phyloP scores from a whole-genome alignment of 1,284 basidiomycete species.

The Amylostereum areolatum region DNA sequence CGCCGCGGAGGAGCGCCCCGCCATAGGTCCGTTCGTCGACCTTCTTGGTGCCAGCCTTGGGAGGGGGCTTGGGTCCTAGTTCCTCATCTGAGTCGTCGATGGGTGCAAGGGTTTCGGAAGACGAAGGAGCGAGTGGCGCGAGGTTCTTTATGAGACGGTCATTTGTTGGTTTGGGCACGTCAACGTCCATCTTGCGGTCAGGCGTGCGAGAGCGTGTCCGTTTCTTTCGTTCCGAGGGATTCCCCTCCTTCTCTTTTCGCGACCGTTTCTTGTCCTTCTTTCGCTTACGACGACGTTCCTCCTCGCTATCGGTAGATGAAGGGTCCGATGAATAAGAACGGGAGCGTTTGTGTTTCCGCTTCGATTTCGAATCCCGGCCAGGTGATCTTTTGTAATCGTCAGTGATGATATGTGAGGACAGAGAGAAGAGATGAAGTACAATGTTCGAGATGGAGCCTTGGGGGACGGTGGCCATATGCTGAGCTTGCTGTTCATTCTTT shows the following conservation, averaged over 20 bases:
- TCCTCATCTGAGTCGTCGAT: slow-evolving; percentile 41
- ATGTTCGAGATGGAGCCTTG: slow-evolving; percentile 49
- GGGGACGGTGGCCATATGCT: slow-evolving; percentile 87
- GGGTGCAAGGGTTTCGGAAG: slow-evolving; percentile 5
- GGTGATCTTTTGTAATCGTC: slow-evolving; percentile 31
- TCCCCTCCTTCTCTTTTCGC: slow-evolving; percentile 27
- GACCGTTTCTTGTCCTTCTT: slow-evolving; percentile 40
- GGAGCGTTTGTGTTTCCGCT: slow-evolving; percentile 52
- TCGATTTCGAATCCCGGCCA: slow-evolving; percentile 42
- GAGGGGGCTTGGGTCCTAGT: slow-evolving; percentile 57
- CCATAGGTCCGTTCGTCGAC: slow-evolving; percentile 79
- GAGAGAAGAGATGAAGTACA: slow-evolving; percentile 38
- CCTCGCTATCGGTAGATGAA: slow-evolving; percentile 47
- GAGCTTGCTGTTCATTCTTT: slow-evolving; percentile 59
- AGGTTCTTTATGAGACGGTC: slow-evolving; percentile 1
- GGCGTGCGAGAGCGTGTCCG: slow-evolving; percentile 19
- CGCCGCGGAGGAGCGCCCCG: slow-evolving; percentile 84
- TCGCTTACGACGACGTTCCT: slow-evolving; percentile 40
- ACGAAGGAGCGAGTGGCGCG: slow-evolving; percentile 14
- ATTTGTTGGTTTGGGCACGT: slow-evolving; percentile 15
- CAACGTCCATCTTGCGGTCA: slow-evolving; percentile 25
- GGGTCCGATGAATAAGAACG: slow-evolving; percentile 48
- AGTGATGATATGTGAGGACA: background rate
- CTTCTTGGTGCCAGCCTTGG: slow-evolving; percentile 33
- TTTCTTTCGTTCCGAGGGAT: slow-evolving; percentile 24